These are phyloP conservation scores for Annulohypoxylon nitens DNA, from an alignment of 495 filamentous ascomycete genomes.

Conservation along the genomic window DNA sequence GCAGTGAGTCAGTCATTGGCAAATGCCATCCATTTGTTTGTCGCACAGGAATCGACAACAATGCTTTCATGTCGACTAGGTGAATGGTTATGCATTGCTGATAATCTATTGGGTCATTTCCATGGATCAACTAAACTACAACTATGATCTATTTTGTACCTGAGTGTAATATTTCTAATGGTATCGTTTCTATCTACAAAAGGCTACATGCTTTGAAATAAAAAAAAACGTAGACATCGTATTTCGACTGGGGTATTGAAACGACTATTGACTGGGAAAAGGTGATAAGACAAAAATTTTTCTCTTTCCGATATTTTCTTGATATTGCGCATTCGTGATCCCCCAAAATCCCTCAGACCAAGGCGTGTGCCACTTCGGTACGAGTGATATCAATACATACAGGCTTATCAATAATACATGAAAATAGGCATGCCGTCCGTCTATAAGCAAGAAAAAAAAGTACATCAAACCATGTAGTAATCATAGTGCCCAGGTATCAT, in stretches of 20 bases:
- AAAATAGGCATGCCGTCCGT: constrained; percentile 15
- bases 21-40: constrained; percentile 46
- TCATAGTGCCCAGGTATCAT: constrained; percentile 34
- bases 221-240: constrained; percentile 6
- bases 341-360: constrained; percentile 30
- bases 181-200: constrained; percentile 20
- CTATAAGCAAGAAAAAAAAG: constrained; percentile 33
- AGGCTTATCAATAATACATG: constrained; percentile 36
- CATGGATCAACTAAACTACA: constrained; percentile 11
- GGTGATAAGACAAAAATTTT: constrained; percentile 6
- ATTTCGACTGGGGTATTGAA: constrained; percentile 5
- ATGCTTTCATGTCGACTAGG: constrained; percentile 21
- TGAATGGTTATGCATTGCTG: constrained; percentile 23
- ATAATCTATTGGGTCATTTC: constrained; percentile 31
- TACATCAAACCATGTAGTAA: constrained; percentile 26
- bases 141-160: constrained; percentile 17
- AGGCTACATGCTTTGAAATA: constrained; percentile 8
- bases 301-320: constrained; percentile 13
- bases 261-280: constrained; percentile 28
- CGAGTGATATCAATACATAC: constrained; percentile 39
- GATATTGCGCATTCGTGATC: constrained; percentile 20
- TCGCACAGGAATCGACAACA: constrained; percentile 35
- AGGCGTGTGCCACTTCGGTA: constrained; percentile 24
- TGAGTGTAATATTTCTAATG: constrained; percentile 12
- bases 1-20: constrained; percentile 28